These are phyloP conservation scores for Arthrobotrys sphaeroides DNA, from an alignment of 2,329 filamentous ascomycete genomes.

Conservation along the genomic window DNA sequence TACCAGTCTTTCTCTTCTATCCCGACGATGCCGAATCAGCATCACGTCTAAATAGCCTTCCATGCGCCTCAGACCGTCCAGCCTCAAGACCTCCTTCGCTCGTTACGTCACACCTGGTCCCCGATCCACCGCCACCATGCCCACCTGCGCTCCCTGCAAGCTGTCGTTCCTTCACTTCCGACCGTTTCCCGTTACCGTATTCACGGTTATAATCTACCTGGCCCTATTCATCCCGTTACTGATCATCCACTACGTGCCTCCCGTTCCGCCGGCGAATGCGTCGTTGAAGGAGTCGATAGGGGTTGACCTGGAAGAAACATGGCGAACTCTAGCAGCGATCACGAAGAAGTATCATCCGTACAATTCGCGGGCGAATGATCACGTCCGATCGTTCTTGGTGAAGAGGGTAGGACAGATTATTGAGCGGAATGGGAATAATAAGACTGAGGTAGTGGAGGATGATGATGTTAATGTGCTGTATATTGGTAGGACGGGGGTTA, in stretches of 20 bases:
- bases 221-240: slow-evolving; percentile 78
- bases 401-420: slow-evolving; percentile 76
- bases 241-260: slow-evolving; percentile 77
- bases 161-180: slow-evolving; percentile 67
- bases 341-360: slow-evolving; percentile 82
- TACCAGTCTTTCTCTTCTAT: neutral
- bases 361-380: slow-evolving; percentile 84
- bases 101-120: slow-evolving; percentile 43
- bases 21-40: slow-evolving; percentile 23
- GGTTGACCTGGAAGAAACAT: slow-evolving; percentile 84
- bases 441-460: slow-evolving; percentile 72
- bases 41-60: slow-evolving; percentile 13
- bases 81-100: slow-evolving; percentile 51
- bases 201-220: slow-evolving; percentile 79
- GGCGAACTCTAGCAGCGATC: slow-evolving; percentile 80
- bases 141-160: slow-evolving; percentile 50
- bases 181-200: slow-evolving; percentile 81
- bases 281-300: slow-evolving; percentile 63
- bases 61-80: slow-evolving; percentile 48
- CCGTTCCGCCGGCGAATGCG: slow-evolving; percentile 58
- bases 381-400: slow-evolving; percentile 79
- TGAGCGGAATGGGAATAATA: slow-evolving; percentile 60
- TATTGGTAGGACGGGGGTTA: slow-evolving; percentile 62
- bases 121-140: slow-evolving; percentile 16
- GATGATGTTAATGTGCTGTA: slow-evolving; percentile 79